Conservation (phyloP, 768 basidiomycete genomes). For the Cystofilobasidium capitatum region DNA sequence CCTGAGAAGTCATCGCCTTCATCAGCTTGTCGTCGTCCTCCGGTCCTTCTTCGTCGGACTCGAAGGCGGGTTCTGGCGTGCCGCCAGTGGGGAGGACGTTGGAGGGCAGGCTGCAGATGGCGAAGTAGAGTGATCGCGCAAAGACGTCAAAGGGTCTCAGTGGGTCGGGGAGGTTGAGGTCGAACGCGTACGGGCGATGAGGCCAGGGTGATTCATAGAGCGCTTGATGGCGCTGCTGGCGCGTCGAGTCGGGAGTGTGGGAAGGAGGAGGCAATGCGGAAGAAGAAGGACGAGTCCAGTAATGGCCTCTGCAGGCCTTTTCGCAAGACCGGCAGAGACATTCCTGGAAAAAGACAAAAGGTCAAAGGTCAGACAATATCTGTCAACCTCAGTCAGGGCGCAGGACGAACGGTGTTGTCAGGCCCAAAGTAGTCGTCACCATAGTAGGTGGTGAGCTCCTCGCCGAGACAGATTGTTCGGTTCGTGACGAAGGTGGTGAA, state of each 20-base stretch:
- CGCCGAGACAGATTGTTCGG: neutral
- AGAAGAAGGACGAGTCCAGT: neutral
- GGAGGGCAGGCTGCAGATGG: neutral
- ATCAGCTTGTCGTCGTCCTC: neutral
- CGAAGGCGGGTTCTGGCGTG: neutral
- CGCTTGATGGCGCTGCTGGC: neutral
- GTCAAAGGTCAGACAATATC: no score
- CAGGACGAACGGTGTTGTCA: neutral
- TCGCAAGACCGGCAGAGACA: conserved; percentile 15
- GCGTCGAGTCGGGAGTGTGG: neutral
- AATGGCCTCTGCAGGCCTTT: neutral
- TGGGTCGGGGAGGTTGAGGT: neutral
- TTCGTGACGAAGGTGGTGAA: neutral
- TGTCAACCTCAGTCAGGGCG: neutral
- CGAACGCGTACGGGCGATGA: neutral
- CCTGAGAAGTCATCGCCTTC: neutral
- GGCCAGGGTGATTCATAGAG: neutral
- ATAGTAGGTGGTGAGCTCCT: conserved; percentile 8
- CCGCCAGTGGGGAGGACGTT: neutral
- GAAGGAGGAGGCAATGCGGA: neutral
- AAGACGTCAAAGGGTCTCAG: neutral
- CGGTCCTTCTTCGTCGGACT: neutral
- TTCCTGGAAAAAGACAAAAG: neutral
- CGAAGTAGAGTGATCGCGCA: neutral
- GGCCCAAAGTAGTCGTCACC: conserved; percentile 5